These are phyloP conservation scores for Leccinum barrowsii DNA, from an alignment of 768 basidiomycete species.

Conservation along the genomic window DNA sequence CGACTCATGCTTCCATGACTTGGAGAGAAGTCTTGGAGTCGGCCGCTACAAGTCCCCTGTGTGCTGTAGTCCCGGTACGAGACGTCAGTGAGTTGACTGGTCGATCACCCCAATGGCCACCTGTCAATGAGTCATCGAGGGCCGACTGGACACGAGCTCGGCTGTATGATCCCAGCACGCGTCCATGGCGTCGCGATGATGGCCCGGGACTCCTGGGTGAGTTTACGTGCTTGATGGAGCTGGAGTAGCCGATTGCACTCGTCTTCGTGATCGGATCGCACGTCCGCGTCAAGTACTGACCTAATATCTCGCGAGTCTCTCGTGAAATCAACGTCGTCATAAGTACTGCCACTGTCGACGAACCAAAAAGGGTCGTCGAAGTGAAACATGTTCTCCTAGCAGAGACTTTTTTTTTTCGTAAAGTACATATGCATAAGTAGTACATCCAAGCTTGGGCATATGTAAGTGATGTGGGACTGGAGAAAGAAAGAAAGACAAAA, in stretches of 20 bases:
- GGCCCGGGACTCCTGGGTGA: no score
- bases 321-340: no score
- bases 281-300: background rate
- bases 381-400: background rate
- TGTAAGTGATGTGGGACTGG: background rate
- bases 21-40: background rate
- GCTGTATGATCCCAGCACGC: background rate
- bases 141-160: background rate
- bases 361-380: background rate
- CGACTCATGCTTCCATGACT: background rate
- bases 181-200: no score
- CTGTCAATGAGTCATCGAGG: background rate
- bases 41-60: no score
- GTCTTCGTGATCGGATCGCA: background rate
- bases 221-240: background rate
- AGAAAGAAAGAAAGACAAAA: background rate
- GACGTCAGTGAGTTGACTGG: no score
- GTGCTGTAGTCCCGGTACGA: no score
- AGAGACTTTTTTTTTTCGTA: conserved; percentile 13
- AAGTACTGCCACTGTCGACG: background rate
- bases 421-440: background rate
- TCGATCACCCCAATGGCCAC: no score
- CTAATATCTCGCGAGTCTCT: background rate
- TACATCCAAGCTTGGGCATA: background rate
- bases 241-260: background rate